Conservation (phyloP, 169 alveolate genomes). For the Cryptosporidium felis region DNA sequence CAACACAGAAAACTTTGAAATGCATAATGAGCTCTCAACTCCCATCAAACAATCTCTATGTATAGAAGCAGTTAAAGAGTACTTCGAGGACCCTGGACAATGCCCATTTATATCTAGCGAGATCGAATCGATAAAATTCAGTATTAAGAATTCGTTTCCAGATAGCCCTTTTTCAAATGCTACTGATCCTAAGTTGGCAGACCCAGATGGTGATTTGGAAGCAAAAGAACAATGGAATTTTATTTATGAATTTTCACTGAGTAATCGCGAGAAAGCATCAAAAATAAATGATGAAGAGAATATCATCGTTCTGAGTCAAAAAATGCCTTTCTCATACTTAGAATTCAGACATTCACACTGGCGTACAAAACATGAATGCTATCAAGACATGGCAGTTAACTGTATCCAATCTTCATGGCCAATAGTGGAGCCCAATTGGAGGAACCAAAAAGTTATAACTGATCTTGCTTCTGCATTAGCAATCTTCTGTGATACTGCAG, state of each 20-base stretch:
- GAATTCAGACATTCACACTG: constrained; percentile 55
- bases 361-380: constrained; percentile 66
- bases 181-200: constrained; percentile 54
- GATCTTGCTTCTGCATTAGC: constrained; percentile 67
- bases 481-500: constrained; percentile 45
- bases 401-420: constrained; percentile 65
- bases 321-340: constrained; percentile 44
- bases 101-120: constrained; percentile 40
- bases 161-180: constrained; percentile 31
- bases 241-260: constrained; percentile 23
- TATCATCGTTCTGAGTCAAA: constrained; percentile 15
- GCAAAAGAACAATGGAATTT: constrained; percentile 62
- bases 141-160: constrained; percentile 12
- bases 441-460: constrained; percentile 20
- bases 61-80: constrained; percentile 62
- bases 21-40: constrained; percentile 1
- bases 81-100: constrained; percentile 26
- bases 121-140: constrained; percentile 8
- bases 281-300: neutral
- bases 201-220: constrained; percentile 57
- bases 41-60: constrained; percentile 52
- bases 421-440: constrained; percentile 48
- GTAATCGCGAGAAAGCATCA: neutral
- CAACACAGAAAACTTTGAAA: constrained; percentile 32
- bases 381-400: constrained; percentile 59